Percentiles rank a stretch among this genome's conserved stretches.
Conservation (phyloP, 345 rosid genomes). For the Salix viminalis region DNA sequence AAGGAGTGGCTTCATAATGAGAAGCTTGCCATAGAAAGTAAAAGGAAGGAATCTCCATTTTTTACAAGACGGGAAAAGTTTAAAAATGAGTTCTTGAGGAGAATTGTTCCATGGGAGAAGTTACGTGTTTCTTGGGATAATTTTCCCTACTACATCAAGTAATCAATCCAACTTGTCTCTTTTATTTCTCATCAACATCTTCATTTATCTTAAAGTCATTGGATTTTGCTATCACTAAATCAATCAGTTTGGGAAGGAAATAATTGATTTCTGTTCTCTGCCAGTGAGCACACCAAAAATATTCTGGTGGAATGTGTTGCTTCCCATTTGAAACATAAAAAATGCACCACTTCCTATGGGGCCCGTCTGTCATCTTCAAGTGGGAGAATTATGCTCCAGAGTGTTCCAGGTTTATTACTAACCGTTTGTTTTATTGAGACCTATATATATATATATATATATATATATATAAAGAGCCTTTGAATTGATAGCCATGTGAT, state of each 20-base stretch:
- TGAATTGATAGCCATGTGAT: constrained; percentile 6
- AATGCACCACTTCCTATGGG: constrained; percentile 51
- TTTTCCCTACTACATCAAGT: constrained; percentile 91
- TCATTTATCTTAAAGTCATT: constrained; percentile 3
- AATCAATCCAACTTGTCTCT: constrained; percentile 22
- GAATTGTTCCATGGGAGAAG: constrained; percentile 88
- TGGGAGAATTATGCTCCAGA: constrained; percentile 85
- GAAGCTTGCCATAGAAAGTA: constrained; percentile 63
- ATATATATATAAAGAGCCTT: not conserved
- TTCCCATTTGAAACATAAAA: constrained; percentile 33
- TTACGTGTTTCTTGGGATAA: constrained; percentile 85
- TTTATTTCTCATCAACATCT: not conserved
- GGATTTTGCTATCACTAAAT: constrained; percentile 9
- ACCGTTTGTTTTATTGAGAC: not conserved
- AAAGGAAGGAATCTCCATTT: constrained; percentile 76
- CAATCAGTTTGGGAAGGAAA: not conserved
- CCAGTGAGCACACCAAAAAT: constrained; percentile 69
- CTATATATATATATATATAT: not conserved
- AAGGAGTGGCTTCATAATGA: constrained; percentile 88
- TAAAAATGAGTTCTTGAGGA: constrained; percentile 67
- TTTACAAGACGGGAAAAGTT: constrained; percentile 68
- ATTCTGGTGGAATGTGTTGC: constrained; percentile 78
- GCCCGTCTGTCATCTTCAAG: constrained; percentile 76
- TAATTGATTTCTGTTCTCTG: not conserved
- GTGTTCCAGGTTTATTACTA: constrained; percentile 68